Conservation (phyloP, 148 eudicot species). For the Chenopodium suecicum region DNA sequence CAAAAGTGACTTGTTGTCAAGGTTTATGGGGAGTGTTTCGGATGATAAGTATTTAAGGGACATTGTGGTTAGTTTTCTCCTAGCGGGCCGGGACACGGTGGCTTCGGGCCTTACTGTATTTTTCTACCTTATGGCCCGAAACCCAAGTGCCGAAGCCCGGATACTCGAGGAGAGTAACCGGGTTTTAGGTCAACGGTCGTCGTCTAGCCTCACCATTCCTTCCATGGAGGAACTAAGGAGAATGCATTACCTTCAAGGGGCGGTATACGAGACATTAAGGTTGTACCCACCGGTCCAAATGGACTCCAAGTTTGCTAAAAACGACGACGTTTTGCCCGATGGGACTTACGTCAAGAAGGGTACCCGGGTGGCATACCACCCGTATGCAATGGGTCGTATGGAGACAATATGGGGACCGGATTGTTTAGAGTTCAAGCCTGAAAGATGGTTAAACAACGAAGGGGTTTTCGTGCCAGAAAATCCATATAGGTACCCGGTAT, state of each 20-base stretch:
- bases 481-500: slow-evolving; percentile 42
- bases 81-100: slow-evolving; percentile 68
- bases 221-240: slow-evolving; percentile 32
- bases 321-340: slow-evolving; percentile 43
- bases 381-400: slow-evolving; percentile 56
- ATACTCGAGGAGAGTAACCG: slow-evolving; percentile 43
- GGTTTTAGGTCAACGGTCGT: slow-evolving; percentile 30
- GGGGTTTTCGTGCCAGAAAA: slow-evolving; percentile 35
- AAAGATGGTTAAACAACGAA: slow-evolving; percentile 42
- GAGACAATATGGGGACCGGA: slow-evolving; percentile 43
- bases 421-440: slow-evolving; percentile 44
- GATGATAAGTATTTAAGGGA: slow-evolving; percentile 49
- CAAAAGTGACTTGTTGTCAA: slow-evolving; percentile 43
- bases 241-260: slow-evolving; percentile 41
- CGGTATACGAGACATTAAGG: slow-evolving; percentile 38
- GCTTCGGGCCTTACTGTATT: slow-evolving; percentile 55
- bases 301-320: slow-evolving; percentile 43
- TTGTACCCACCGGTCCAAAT: slow-evolving; percentile 43
- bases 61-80: slow-evolving; percentile 51
- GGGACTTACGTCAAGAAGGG: slow-evolving; percentile 44
- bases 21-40: slow-evolving; percentile 46
- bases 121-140: slow-evolving; percentile 43
- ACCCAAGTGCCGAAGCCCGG: slow-evolving; percentile 41
- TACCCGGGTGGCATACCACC: slow-evolving; percentile 46
- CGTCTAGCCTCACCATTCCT: background rate